Conservation (phyloP, 345 rosid species). For the thale cress (Arabidopsis thaliana) region TAIR10.1 NC_003076.8:19590501-19591000, state of each 20-base stretch:
- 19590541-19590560: neutral
- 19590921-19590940: constrained; percentile 89
- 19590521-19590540: neutral
- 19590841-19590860: constrained; percentile 44
- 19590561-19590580: neutral
- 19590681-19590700: neutral
- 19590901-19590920: constrained; percentile 67
- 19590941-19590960: constrained; percentile 53
- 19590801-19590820: constrained; percentile 53
- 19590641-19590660: neutral
- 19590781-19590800: constrained; percentile 52
- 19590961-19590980: constrained; percentile 53
- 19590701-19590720: neutral
- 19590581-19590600: neutral
- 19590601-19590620: neutral
- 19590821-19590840: constrained; percentile 41
- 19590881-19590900: constrained; percentile 65
- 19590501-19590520: neutral
- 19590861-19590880: constrained; percentile 57
- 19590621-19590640: neutral
- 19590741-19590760: neutral
- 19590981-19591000: constrained; percentile 60
- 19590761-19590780: neutral
- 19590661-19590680: neutral
- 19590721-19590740: neutral